phyloP scores from a whole-genome alignment of 1,284 basidiomycete species.

The Lentinula novae-zelandiae region DNA sequence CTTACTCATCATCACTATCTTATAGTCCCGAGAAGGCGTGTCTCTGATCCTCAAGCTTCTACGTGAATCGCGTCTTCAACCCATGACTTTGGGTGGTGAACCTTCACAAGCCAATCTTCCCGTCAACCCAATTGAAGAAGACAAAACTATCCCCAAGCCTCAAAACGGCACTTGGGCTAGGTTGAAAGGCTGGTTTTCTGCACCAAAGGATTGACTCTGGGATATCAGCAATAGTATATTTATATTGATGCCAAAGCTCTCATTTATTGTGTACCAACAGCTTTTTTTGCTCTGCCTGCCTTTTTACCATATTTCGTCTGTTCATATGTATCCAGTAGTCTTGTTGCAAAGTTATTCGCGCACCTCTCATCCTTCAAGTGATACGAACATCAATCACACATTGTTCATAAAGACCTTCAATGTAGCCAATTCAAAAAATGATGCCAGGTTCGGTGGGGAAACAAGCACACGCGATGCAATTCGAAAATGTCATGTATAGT shows the following conservation, averaged over 20 bases:
- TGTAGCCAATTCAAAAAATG: too few relatives aligned
- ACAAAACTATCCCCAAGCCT: background rate
- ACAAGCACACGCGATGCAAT: too few relatives aligned
- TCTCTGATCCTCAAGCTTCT: constrained; percentile 69
- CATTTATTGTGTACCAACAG: constrained; percentile 3
- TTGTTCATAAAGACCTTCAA: background rate
- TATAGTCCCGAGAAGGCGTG: constrained; percentile 78
- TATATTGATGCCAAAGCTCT: background rate
- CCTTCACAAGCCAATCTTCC: background rate
- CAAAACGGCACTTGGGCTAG: constrained; percentile 12
- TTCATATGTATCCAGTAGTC: constrained; percentile 12
- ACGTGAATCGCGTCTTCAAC: constrained; percentile 69
- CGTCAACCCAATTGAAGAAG: background rate
- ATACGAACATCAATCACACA: background rate
- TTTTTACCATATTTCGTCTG: background rate
- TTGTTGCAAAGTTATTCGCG: background rate
- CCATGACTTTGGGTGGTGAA: constrained; percentile 52
- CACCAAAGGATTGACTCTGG: constrained; percentile 6
- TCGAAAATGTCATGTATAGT: too few relatives aligned
- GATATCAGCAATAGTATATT: background rate
- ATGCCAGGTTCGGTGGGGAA: too few relatives aligned
- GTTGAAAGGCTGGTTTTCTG: constrained; percentile 14
- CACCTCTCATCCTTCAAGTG: background rate
- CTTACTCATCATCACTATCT: constrained; percentile 12
- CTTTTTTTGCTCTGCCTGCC: constrained; percentile 2